A percentile compares a stretch with the other conserved stretches of the same genome.
These are phyloP conservation scores for Ogataea zsoltii DNA, from an alignment of 805 yeast genomes.

Conservation along the genomic window DNA sequence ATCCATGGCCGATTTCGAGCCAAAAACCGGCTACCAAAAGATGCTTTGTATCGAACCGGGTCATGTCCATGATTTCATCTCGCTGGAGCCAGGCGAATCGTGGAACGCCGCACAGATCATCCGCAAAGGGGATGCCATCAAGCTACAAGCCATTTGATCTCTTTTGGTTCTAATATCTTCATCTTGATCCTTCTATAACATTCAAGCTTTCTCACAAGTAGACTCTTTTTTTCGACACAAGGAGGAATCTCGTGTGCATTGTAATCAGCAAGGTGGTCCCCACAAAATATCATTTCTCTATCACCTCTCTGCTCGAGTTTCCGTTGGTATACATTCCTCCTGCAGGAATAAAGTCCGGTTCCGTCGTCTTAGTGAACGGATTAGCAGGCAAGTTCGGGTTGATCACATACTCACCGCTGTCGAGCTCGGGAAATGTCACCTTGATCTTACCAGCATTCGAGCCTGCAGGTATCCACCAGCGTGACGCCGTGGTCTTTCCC, in stretches of 20 bases:
- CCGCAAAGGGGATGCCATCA: slow-evolving; percentile 59
- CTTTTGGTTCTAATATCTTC: no score
- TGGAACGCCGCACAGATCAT: slow-evolving; percentile 74
- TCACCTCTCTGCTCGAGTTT: not conserved
- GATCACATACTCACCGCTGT: slow-evolving; percentile 45
- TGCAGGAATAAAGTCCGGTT: slow-evolving; percentile 52
- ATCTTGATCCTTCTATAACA: no score
- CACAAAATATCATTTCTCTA: no score
- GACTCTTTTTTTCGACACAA: no score
- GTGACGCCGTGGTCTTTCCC: slow-evolving; percentile 55
- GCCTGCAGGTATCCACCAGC: slow-evolving; percentile 94
- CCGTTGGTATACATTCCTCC: not conserved
- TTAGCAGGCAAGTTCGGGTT: slow-evolving; percentile 73
- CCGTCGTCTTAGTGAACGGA: slow-evolving; percentile 61
- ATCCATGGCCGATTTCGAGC: slow-evolving; percentile 86
- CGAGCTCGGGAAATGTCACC: slow-evolving; percentile 52
- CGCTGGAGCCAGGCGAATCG: slow-evolving; percentile 64
- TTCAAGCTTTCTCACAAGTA: no score
- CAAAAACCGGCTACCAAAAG: slow-evolving; percentile 75
- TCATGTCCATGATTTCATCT: slow-evolving; percentile 67
- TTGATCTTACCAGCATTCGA: slow-evolving; percentile 54
- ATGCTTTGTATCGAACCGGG: slow-evolving; percentile 98
- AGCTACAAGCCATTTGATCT: slow-evolving; percentile 51
- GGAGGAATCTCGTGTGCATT: no score
- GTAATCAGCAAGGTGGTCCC: no score